These are phyloP conservation scores for Fusarium stilboides DNA, from an alignment of 2,329 filamentous ascomycete genomes.

Conservation along the genomic window DNA sequence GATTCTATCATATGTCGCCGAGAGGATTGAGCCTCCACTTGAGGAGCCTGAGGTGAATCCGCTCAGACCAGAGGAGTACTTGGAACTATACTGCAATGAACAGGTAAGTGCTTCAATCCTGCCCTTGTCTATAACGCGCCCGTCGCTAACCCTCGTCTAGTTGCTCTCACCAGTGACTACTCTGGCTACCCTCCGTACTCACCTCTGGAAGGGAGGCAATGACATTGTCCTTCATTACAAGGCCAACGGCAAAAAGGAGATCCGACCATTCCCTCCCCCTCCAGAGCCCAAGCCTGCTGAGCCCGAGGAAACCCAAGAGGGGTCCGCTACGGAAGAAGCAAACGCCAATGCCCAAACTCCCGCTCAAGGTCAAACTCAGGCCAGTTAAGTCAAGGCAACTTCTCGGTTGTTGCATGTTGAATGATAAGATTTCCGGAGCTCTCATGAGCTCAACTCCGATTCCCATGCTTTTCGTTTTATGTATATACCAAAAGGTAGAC, in stretches of 20 bases:
- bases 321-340: slow-evolving; percentile 34
- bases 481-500: slow-evolving; percentile 29
- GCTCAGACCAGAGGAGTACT: slow-evolving; percentile 89
- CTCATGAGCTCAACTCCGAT: background rate
- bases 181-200: slow-evolving; percentile 90
- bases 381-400: slow-evolving; percentile 21
- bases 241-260: slow-evolving; percentile 85
- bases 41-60: slow-evolving; percentile 71
- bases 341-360: slow-evolving; percentile 27
- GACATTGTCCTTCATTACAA: slow-evolving; percentile 95
- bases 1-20: slow-evolving; percentile 91
- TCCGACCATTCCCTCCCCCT: slow-evolving; percentile 56
- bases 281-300: slow-evolving; percentile 40
- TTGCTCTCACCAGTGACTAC: slow-evolving; percentile 87
- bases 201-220: slow-evolving; percentile 95
- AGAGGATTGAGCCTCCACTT: slow-evolving; percentile 84
- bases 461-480: slow-evolving; percentile 17
- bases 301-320: slow-evolving; percentile 42
- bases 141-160: slow-evolving; percentile 54
- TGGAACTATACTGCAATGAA: slow-evolving; percentile 95
- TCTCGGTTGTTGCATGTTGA: slow-evolving; percentile 3
- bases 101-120: slow-evolving; percentile 72
- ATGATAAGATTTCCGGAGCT: background rate
- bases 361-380: slow-evolving; percentile 23
- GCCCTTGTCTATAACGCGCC: background rate